Conservation (phyloP, 2,329 filamentous ascomycete species). For the Sordariomycetes sp. region DNA sequence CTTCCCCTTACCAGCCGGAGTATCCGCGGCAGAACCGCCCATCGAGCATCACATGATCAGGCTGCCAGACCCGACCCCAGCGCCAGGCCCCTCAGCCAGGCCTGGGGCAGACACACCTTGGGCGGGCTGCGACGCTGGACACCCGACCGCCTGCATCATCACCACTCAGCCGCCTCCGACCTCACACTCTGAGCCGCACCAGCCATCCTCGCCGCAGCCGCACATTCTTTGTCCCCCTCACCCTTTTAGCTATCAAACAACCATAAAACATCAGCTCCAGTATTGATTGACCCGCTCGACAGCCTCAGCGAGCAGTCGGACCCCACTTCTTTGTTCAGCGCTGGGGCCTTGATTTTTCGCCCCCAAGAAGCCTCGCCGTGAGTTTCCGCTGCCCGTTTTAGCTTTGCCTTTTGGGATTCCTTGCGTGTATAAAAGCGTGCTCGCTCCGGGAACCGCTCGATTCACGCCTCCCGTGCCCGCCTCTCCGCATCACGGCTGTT, state of each 20-base stretch:
- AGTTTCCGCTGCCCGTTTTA: background rate
- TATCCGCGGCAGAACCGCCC: background rate
- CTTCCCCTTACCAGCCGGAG: background rate
- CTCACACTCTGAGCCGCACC: background rate
- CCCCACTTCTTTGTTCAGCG: background rate
- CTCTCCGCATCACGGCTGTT: background rate
- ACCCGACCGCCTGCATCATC: background rate
- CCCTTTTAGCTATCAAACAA: background rate
- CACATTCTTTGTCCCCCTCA: slow-evolving; percentile 2
- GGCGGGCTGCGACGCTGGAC: background rate
- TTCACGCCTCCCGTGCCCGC: background rate
- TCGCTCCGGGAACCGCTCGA: background rate
- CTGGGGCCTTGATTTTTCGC: background rate
- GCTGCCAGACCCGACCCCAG: background rate
- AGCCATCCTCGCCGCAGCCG: background rate
- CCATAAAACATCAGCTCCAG: background rate
- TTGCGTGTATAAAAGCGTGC: background rate
- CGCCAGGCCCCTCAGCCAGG: background rate
- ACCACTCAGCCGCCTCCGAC: slow-evolving; percentile 1
- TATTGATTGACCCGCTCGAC: slow-evolving; percentile 1
- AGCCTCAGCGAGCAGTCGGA: background rate
- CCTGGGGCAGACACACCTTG: background rate
- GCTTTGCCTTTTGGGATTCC: background rate
- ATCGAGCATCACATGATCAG: slow-evolving; percentile 3
- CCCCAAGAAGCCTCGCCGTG: background rate